phyloP scores from a whole-genome alignment of 2,329 filamentous ascomycete species.

The Aspergillus sp. region DNA sequence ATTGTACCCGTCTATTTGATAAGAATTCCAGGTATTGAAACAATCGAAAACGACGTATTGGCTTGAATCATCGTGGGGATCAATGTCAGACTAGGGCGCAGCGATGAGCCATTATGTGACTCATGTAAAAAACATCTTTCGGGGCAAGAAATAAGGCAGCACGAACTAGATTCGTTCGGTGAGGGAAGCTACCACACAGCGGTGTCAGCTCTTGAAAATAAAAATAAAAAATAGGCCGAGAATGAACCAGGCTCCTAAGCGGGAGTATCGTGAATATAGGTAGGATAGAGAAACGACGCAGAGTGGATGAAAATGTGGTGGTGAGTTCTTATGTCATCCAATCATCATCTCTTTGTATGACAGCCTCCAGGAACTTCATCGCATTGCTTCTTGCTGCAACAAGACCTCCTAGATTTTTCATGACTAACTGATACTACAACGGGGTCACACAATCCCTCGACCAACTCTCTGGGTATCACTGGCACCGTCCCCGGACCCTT shows the following conservation, averaged over 20 bases:
- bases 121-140: slow-evolving; percentile 1
- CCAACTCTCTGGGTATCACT: background rate
- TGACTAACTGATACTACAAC: background rate
- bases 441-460: background rate
- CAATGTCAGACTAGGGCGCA: background rate
- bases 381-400: background rate
- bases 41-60: background rate
- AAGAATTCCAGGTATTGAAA: background rate
- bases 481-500: too few species aligned
- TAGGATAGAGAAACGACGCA: background rate
- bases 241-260: too few species aligned
- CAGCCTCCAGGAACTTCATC: background rate
- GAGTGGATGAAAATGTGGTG: background rate
- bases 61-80: background rate
- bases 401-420: background rate
- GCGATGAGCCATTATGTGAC: slow-evolving; percentile 13
- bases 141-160: background rate
- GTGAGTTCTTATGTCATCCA: slow-evolving; percentile 12
- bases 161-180: background rate
- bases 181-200: background rate
- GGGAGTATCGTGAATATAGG: background rate
- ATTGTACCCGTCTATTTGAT: background rate
- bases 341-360: background rate
- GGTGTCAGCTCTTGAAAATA: background rate
- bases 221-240: too few species aligned